Evolutionary conservation across 768 basidiomycete genomes (phyloP).

Genomic region (Leccinum obscurum): DNA sequence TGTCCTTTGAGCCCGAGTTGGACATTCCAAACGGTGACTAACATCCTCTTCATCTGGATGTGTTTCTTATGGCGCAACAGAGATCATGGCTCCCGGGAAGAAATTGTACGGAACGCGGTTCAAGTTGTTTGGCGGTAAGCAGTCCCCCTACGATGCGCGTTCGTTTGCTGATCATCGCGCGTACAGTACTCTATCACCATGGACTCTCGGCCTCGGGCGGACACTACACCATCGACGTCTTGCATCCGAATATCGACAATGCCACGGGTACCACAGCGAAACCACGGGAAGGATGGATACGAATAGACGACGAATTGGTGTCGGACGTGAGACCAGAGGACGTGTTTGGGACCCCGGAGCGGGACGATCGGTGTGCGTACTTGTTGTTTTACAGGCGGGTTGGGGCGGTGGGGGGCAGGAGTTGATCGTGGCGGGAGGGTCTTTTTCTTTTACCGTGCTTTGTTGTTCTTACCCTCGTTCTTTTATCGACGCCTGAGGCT

Average conservation of each 20-base stretch:
- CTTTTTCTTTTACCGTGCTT: not conserved
- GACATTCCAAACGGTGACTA: slow-evolving; percentile 64
- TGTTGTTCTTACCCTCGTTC: not conserved
- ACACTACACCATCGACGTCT: slow-evolving; percentile 91
- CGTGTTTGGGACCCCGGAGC: slow-evolving; percentile 57
- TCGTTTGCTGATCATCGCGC: not conserved
- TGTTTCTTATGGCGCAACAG: slow-evolving; percentile 29
- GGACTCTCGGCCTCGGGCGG: slow-evolving; percentile 88
- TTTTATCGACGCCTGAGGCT: too few relatives aligned
- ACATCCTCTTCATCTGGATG: not conserved
- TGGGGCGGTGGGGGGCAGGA: slow-evolving; percentile 17
- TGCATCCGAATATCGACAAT: slow-evolving; percentile 68
- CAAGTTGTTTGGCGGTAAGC: slow-evolving; percentile 80
- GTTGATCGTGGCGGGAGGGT: not conserved
- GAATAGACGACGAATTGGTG: slow-evolving; percentile 91
- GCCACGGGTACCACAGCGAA: slow-evolving; percentile 16
- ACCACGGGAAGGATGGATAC: slow-evolving; percentile 76
- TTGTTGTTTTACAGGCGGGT: slow-evolving; percentile 81
- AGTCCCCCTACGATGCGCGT: fast-evolving
- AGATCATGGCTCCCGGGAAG: slow-evolving; percentile 59
- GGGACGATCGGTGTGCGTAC: slow-evolving; percentile 78
- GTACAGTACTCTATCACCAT: slow-evolving; percentile 86
- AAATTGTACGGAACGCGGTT: slow-evolving; percentile 57
- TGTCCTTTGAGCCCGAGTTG: slow-evolving; percentile 75
- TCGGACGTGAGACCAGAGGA: slow-evolving; percentile 69